Percentiles rank a stretch among this genome's conserved stretches.
Conservation (phyloP, 805 yeast species). For the Blastobotrys americana region DNA sequence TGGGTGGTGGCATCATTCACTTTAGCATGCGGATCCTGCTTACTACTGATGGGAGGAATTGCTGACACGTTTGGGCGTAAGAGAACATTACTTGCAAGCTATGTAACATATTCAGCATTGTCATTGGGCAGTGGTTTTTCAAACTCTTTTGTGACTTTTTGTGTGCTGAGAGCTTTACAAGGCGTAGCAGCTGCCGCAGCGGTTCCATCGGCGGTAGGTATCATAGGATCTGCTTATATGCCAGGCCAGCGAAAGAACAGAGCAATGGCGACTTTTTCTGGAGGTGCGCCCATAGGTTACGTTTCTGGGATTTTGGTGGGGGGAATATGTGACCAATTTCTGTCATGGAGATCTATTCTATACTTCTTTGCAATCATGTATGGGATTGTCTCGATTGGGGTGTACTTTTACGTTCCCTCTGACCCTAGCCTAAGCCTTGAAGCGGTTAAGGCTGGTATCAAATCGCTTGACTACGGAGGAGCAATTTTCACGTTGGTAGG, state of each 20-base stretch:
- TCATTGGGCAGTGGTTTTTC: conserved; percentile 26
- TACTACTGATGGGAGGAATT: conserved; percentile 39
- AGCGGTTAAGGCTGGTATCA: conserved; percentile 24
- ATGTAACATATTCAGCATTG: conserved; percentile 27
- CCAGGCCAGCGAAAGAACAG: conserved; percentile 37
- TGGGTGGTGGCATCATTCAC: conserved; percentile 39
- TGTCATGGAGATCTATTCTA: conserved; percentile 39
- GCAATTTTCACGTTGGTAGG: conserved; percentile 37
- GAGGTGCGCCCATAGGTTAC: conserved; percentile 44
- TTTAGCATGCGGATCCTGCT: conserved; percentile 39
- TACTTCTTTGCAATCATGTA: conserved; percentile 38
- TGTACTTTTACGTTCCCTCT: conserved; percentile 33
- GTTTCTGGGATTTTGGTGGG: conserved; percentile 38
- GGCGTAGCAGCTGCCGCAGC: conserved; percentile 41
- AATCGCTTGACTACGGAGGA: conserved; percentile 38
- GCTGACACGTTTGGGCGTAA: conserved; percentile 42
- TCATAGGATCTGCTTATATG: conserved; percentile 37
- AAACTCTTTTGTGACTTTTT: conserved; percentile 30
- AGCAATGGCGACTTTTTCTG: conserved; percentile 37
- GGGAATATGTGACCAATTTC: conserved; percentile 36
- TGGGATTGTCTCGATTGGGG: conserved; percentile 24
- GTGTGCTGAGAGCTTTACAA: conserved; percentile 38
- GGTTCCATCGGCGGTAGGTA: conserved; percentile 43
- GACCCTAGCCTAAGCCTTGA: conserved; percentile 23
- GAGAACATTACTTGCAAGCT: conserved; percentile 34